Evolutionary conservation across 768 basidiomycete genomes (phyloP).

Genomic region (Phaeotremella fagi): DNA sequence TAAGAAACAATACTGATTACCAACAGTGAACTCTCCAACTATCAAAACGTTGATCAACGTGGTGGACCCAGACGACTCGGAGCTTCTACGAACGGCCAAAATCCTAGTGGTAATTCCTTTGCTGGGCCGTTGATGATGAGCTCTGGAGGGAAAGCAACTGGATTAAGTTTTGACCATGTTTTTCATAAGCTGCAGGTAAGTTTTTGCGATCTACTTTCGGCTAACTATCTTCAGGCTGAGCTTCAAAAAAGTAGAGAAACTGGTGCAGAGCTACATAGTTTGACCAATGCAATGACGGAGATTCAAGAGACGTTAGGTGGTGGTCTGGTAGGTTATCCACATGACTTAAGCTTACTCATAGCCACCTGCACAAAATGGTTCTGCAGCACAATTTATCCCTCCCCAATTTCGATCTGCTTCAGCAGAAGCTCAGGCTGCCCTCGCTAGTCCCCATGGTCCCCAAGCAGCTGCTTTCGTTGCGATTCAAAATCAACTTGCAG

Average conservation of each 20-base stretch:
- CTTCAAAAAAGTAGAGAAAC: constrained; percentile 95
- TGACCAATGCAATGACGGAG: constrained; percentile 77
- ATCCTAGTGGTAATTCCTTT: constrained; percentile 5
- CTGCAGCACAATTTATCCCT: constrained; percentile 40
- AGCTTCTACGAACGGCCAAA: constrained; percentile 6
- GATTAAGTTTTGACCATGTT: constrained; percentile 87
- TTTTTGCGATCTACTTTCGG: neutral
- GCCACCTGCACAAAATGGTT: constrained; percentile 46
- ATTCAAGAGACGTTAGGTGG: constrained; percentile 89
- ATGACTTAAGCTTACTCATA: constrained; percentile 8
- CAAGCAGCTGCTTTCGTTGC: constrained; percentile 54
- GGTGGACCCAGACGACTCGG: constrained; percentile 12
- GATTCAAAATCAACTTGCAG: constrained; percentile 74
- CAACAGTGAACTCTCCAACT: constrained; percentile 35
- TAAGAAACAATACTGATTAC: neutral
- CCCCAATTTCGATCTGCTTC: constrained; percentile 40
- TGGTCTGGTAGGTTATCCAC: constrained; percentile 57
- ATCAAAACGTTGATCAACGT: constrained; percentile 35
- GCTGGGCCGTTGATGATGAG: constrained; percentile 33
- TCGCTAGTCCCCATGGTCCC: constrained; percentile 40
- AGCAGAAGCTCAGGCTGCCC: constrained; percentile 33
- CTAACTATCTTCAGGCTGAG: constrained; percentile 55
- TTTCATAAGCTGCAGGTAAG: constrained; percentile 68
- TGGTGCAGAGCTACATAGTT: constrained; percentile 70
- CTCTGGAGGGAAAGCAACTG: constrained; percentile 59